phyloP scores from a whole-genome alignment of 495 filamentous ascomycete species.

The Chaetomium fimeti region DNA sequence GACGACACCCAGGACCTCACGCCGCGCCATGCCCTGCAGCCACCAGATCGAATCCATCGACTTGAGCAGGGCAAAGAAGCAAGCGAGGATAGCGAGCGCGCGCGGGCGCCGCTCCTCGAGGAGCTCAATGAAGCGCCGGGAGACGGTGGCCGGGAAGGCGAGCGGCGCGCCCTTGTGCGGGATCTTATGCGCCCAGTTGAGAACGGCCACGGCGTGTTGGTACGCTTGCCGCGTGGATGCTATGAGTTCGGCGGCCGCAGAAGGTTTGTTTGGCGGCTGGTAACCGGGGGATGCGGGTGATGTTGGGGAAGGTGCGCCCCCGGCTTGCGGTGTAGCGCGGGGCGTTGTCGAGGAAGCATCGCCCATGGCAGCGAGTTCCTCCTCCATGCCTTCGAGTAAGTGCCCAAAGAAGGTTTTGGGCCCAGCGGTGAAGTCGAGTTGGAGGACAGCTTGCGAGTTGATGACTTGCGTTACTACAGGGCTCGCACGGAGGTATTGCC shows the following conservation, averaged over 20 bases:
- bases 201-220: slow-evolving; percentile 54
- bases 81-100: slow-evolving; percentile 54
- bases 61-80: slow-evolving; percentile 57
- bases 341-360: neutral
- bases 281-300: neutral
- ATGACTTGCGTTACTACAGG: slow-evolving; percentile 53
- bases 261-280: neutral
- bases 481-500: slow-evolving; percentile 53
- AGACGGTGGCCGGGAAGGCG: slow-evolving; percentile 59
- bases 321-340: neutral
- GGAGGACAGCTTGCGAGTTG: slow-evolving; percentile 53
- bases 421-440: slow-evolving; percentile 45
- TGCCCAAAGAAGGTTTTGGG: slow-evolving; percentile 52
- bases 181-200: slow-evolving; percentile 59
- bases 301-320: neutral
- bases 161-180: slow-evolving; percentile 53
- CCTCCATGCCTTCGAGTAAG: slow-evolving; percentile 50
- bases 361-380: slow-evolving; percentile 43
- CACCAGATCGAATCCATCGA: slow-evolving; percentile 55
- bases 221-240: slow-evolving; percentile 50
- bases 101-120: slow-evolving; percentile 51
- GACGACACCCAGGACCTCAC: slow-evolving; percentile 55
- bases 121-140: slow-evolving; percentile 54
- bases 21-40: slow-evolving; percentile 55
- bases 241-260: slow-evolving; percentile 15